Conservation (phyloP, 2,329 filamentous ascomycete species). For the Trichoderma koningii region DNA sequence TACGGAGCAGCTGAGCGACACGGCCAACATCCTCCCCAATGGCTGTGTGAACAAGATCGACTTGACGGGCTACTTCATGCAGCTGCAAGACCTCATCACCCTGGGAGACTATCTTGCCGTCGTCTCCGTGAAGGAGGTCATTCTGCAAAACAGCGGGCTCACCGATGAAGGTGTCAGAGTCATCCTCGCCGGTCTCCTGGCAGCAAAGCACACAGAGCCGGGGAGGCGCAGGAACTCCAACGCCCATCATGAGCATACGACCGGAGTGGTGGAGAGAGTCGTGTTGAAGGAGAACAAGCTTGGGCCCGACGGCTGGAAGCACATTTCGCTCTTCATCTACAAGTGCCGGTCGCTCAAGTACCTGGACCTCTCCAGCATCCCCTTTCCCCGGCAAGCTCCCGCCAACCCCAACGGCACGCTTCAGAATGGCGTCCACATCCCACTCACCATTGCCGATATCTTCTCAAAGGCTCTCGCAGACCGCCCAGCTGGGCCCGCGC, state of each 20-base stretch:
- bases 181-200: constrained; percentile 80
- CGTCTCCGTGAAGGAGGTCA: constrained; percentile 82
- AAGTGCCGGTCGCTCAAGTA: constrained; percentile 84
- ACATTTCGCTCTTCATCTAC: constrained; percentile 86
- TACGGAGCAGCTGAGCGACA: constrained; percentile 78
- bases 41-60: constrained; percentile 84
- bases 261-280: constrained; percentile 81
- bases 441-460: constrained; percentile 54
- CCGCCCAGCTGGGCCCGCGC: constrained; percentile 70
- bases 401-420: constrained; percentile 36
- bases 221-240: constrained; percentile 54
- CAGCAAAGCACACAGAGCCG: constrained; percentile 67
- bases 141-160: constrained; percentile 84
- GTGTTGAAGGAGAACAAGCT: constrained; percentile 92
- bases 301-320: constrained; percentile 83
- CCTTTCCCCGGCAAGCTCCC: constrained; percentile 61
- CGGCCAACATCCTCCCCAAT: constrained; percentile 64
- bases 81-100: constrained; percentile 80
- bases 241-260: constrained; percentile 48
- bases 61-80: constrained; percentile 80
- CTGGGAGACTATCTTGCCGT: constrained; percentile 92
- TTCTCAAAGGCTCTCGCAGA: constrained; percentile 76
- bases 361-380: constrained; percentile 82
- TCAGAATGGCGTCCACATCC: constrained; percentile 41
- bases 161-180: constrained; percentile 85